Conservation (phyloP, 495 filamentous ascomycete species). For the Aspergillus homomorphus region DNA sequence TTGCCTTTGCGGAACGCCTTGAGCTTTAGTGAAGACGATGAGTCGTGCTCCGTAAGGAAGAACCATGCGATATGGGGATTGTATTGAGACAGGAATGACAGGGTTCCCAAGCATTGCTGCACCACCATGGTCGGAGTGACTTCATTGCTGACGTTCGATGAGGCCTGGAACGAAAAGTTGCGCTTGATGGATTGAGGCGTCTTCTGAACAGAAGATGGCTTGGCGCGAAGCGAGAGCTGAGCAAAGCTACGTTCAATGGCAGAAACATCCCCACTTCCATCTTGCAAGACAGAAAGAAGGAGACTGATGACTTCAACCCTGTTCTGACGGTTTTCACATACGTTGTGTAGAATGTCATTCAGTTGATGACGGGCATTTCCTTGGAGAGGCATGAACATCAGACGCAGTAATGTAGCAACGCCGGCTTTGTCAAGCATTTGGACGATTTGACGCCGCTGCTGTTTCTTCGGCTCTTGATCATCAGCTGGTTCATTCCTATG, state of each 20-base stretch:
- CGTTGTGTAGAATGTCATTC: constrained; percentile 78
- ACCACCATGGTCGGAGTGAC: constrained; percentile 92
- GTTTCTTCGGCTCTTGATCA: constrained; percentile 58
- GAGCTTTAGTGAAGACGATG: constrained; percentile 65
- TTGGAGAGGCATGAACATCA: constrained; percentile 95
- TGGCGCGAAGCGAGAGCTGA: constrained; percentile 86
- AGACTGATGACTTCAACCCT: constrained; percentile 92
- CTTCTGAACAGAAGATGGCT: constrained; percentile 70
- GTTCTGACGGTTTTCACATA: constrained; percentile 92
- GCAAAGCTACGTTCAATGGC: constrained; percentile 94
- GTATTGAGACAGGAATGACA: constrained; percentile 75
- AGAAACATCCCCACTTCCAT: constrained; percentile 87
- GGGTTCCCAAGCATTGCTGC: constrained; percentile 83
- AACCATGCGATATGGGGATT: constrained; percentile 85
- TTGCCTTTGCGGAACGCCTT: constrained; percentile 81
- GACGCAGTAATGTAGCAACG: constrained; percentile 84
- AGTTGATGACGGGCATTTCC: constrained; percentile 76
- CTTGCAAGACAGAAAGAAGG: constrained; percentile 90
- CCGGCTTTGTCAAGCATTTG: constrained; percentile 97
- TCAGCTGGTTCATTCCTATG: constrained; percentile 43
- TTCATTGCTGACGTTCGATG: constrained; percentile 60
- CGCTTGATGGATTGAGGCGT: constrained; percentile 77
- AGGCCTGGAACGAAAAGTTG: constrained; percentile 55
- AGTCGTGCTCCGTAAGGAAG: constrained; percentile 95
- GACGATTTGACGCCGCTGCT: constrained; percentile 72